Evolutionary conservation across 768 basidiomycete genomes (phyloP).

Genomic region (Dacryopinax spathularia): DNA sequence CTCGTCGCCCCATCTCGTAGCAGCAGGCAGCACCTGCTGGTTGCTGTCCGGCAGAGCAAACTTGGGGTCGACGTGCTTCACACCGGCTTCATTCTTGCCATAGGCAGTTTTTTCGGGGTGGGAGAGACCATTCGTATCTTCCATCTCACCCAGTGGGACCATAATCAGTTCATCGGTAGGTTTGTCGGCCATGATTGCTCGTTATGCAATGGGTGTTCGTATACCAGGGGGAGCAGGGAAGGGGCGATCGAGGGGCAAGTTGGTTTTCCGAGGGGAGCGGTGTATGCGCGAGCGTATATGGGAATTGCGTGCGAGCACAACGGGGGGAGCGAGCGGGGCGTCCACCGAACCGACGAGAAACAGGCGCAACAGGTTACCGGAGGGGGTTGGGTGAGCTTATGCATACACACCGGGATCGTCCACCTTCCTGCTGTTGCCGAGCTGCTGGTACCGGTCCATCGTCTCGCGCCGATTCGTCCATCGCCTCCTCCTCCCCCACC

Average conservation of each 20-base stretch:
- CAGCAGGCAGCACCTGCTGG: neutral
- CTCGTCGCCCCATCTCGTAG: neutral
- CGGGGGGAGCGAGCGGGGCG: too few relatives aligned
- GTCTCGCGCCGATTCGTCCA: too few relatives aligned
- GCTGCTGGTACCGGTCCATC: too few relatives aligned
- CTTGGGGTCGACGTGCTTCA: neutral
- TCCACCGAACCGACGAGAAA: too few relatives aligned
- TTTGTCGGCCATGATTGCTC: slow-evolving; percentile 1
- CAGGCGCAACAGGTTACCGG: too few relatives aligned
- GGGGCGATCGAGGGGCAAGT: neutral
- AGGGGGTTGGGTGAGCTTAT: too few relatives aligned
- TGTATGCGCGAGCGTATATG: too few relatives aligned
- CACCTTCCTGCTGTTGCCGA: too few relatives aligned
- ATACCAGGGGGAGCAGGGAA: neutral
- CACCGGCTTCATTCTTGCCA: neutral
- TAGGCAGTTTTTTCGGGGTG: neutral
- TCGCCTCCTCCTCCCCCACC: too few relatives aligned
- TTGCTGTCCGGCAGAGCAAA: neutral
- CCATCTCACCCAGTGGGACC: neutral
- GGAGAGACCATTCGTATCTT: neutral
- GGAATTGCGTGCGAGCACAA: too few relatives aligned
- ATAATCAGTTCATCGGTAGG: neutral
- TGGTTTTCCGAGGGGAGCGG: too few relatives aligned
- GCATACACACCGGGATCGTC: too few relatives aligned
- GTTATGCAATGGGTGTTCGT: neutral